phyloP scores from a whole-genome alignment of 139 green algal genomes.

The Desmodesmus armatus region DNA sequence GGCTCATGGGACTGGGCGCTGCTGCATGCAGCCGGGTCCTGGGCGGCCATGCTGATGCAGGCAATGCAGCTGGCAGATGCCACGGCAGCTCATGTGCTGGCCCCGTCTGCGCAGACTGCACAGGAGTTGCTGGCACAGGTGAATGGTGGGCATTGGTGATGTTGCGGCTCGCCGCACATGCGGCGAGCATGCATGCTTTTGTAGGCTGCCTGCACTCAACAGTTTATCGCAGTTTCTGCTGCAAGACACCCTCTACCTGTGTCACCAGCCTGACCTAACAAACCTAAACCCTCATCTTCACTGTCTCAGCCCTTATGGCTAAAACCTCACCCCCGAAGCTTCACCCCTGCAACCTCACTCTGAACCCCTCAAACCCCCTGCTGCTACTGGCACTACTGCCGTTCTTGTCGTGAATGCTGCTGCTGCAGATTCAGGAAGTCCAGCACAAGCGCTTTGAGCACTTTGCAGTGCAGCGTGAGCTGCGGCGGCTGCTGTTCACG shows the following conservation, averaged over 20 bases:
- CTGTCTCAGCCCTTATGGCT: too few relatives aligned
- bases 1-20: slow-evolving; percentile 41
- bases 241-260: too few relatives aligned
- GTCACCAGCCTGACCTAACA: too few relatives aligned
- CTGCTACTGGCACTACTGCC: not conserved
- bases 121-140: slow-evolving; percentile 1
- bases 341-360: too few relatives aligned
- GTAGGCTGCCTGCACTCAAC: too few relatives aligned
- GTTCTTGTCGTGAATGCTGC: too few relatives aligned
- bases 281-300: too few relatives aligned
- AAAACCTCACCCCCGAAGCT: too few relatives aligned
- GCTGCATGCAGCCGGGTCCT: not conserved
- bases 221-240: too few relatives aligned
- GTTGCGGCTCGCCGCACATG: not conserved
- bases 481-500: slow-evolving; percentile 31
- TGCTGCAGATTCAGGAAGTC: slow-evolving; percentile 20
- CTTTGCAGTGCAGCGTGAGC: not conserved
- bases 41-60: not conserved
- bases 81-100: not conserved
- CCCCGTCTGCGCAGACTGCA: not conserved
- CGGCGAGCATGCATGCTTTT: not conserved
- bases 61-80: slow-evolving; percentile 8
- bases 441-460: slow-evolving; percentile 37
- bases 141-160: not conserved
- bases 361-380: not conserved